Percentiles rank a stretch among this genome's conserved stretches.
These are phyloP conservation scores for Albatrellus sp. DNA, from an alignment of 1,284 basidiomycete genomes.

Conservation along the genomic window DNA sequence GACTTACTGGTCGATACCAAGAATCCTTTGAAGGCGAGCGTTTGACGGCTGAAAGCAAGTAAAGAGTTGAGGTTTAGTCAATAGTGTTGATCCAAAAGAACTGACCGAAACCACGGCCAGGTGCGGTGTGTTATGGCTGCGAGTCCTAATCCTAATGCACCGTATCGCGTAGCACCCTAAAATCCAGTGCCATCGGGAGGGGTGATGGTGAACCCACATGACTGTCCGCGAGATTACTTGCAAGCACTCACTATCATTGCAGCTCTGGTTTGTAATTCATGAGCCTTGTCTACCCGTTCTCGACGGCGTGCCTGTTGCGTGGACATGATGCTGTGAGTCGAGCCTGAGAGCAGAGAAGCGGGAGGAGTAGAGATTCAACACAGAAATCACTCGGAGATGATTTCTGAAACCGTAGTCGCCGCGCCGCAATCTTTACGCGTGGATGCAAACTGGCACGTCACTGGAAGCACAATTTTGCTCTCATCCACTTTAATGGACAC, in stretches of 20 bases:
- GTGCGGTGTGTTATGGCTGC: conserved; percentile 58
- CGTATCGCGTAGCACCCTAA: conserved; percentile 47
- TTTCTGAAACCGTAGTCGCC: too few species aligned
- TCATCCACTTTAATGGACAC: too few species aligned
- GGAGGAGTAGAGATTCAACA: not conserved
- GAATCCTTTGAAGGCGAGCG: conserved; percentile 72
- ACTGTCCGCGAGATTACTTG: not conserved
- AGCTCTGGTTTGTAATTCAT: conserved; percentile 40
- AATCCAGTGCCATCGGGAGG: not conserved
- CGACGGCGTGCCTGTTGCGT: conserved; percentile 27
- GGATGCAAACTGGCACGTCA: too few species aligned
- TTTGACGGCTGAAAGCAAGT: conserved; percentile 50
- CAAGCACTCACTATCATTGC: conserved; percentile 30
- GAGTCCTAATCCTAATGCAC: conserved; percentile 44
- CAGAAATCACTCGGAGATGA: not conserved
- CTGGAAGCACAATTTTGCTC: too few species aligned
- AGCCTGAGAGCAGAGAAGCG: too few species aligned
- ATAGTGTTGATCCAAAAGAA: not conserved
- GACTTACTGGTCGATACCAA: conserved; percentile 41
- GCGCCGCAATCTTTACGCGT: too few species aligned
- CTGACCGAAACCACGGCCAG: conserved; percentile 70
- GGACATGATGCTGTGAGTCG: too few species aligned
- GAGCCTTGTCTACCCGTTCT: conserved; percentile 41
- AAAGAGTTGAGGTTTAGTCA: not conserved
- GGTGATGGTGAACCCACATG: not conserved